Evolutionary conservation across 2,329 filamentous ascomycete genomes (phyloP).

Genomic region (Alternaria arbusti): DNA sequence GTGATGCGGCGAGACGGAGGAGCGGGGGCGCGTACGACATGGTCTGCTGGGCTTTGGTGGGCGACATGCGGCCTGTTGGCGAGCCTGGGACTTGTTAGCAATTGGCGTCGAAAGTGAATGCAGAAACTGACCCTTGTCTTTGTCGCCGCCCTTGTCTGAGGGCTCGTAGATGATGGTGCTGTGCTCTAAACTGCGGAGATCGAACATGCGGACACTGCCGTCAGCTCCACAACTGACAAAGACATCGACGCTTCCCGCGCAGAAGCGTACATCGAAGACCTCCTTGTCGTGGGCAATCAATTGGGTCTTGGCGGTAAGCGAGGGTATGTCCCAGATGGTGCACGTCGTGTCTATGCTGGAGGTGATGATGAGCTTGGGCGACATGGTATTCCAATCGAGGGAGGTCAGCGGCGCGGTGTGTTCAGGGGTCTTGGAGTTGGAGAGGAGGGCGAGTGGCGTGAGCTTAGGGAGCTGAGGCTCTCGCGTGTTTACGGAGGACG

Average conservation of each 20-base stretch:
- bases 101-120: neutral
- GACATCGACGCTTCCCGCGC: constrained; percentile 96
- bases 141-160: constrained; percentile 73
- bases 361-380: constrained; percentile 95
- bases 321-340: constrained; percentile 99
- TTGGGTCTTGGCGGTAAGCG: constrained; percentile 95
- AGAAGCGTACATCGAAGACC: constrained; percentile 97
- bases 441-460: constrained; percentile 88
- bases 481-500: constrained; percentile 65
- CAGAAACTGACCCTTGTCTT: constrained; percentile 50
- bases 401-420: constrained; percentile 97
- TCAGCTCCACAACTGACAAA: constrained; percentile 98
- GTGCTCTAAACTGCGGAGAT: constrained; percentile 92
- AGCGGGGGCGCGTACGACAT: constrained; percentile 71
- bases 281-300: constrained; percentile 99
- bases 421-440: constrained; percentile 97
- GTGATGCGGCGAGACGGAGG: constrained; percentile 83
- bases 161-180: constrained; percentile 99
- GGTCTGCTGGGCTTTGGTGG: constrained; percentile 77
- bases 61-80: constrained; percentile 65
- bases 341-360: constrained; percentile 99
- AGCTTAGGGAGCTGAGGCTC: constrained; percentile 75
- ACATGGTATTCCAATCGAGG: constrained; percentile 97
- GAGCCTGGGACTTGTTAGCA: constrained; percentile 44
- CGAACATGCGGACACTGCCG: constrained; percentile 98